Evolutionary conservation across 2,329 filamentous ascomycete genomes (phyloP).

Genomic region (Fusarium sp.): DNA sequence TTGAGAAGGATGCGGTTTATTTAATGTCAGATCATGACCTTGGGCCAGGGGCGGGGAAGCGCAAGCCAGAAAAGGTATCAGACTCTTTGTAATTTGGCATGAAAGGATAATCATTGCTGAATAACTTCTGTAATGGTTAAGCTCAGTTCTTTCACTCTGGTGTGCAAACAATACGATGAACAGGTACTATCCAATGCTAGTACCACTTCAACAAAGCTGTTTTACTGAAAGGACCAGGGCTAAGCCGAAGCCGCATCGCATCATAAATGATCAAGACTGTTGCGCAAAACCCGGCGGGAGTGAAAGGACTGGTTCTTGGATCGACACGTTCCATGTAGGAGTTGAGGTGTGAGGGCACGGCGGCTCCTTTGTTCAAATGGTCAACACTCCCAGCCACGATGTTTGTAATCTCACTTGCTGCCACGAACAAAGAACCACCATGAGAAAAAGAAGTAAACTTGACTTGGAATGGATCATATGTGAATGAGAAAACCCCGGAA

Average conservation of each 20-base stretch:
- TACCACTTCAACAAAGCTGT: no score
- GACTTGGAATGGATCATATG: accelerated
- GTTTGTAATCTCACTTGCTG: not conserved
- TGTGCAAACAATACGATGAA: not conserved
- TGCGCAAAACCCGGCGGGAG: not conserved
- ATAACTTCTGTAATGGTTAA: not conserved
- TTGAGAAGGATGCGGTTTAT: not conserved
- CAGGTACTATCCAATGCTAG: no score
- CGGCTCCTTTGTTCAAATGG: not conserved
- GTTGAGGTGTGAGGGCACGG: not conserved
- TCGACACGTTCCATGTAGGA: not conserved
- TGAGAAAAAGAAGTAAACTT: not conserved
- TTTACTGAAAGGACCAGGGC: no score
- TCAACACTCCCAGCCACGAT: not conserved
- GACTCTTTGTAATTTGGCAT: no score
- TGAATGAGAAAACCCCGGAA: not conserved
- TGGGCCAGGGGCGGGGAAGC: not conserved
- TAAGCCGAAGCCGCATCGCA: no score
- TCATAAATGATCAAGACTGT: not conserved
- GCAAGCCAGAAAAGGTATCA: not conserved
- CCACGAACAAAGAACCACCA: not conserved
- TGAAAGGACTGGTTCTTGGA: not conserved
- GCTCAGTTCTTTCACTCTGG: not conserved
- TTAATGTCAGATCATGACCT: slow-evolving; percentile 18
- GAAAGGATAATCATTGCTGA: no score